Conservation (phyloP, 2,329 filamentous ascomycete species). For the Xylaria sp. region DNA sequence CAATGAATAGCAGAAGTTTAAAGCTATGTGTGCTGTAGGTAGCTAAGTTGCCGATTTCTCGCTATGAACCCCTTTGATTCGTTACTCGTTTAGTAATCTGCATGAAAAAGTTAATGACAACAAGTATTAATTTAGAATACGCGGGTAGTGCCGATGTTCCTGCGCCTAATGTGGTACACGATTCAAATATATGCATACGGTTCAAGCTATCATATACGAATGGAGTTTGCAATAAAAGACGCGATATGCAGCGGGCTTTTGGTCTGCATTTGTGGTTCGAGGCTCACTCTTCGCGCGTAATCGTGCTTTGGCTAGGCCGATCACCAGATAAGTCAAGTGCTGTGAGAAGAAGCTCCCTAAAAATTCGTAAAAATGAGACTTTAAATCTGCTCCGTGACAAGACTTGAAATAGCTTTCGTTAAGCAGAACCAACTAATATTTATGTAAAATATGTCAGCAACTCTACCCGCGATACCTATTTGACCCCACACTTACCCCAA, state of each 20-base stretch:
- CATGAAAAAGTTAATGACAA: neutral
- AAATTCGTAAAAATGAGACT: neutral
- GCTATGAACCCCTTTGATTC: too few relatives aligned
- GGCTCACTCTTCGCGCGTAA: neutral
- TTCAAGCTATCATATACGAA: neutral
- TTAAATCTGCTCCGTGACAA: neutral
- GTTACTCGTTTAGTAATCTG: too few relatives aligned
- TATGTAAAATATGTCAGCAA: neutral
- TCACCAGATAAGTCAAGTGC: neutral
- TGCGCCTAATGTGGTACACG: constrained; percentile 1
- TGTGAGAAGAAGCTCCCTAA: neutral
- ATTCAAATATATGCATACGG: neutral
- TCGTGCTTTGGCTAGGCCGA: neutral
- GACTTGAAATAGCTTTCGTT: neutral
- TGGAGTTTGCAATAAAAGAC: neutral
- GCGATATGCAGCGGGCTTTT: neutral
- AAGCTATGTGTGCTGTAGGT: too few relatives aligned
- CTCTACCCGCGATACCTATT: neutral
- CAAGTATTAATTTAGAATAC: neutral
- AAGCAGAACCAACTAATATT: neutral
- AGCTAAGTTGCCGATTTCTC: too few relatives aligned
- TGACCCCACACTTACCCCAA: neutral
- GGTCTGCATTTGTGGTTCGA: too few relatives aligned
- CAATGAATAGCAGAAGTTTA: too few relatives aligned
- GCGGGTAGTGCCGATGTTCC: constrained; percentile 1